Percentiles rank a stretch among this genome's conserved stretches.
phyloP scores from a whole-genome alignment of 2,329 filamentous ascomycete genomes.

The Cryphonectria japonica region DNA sequence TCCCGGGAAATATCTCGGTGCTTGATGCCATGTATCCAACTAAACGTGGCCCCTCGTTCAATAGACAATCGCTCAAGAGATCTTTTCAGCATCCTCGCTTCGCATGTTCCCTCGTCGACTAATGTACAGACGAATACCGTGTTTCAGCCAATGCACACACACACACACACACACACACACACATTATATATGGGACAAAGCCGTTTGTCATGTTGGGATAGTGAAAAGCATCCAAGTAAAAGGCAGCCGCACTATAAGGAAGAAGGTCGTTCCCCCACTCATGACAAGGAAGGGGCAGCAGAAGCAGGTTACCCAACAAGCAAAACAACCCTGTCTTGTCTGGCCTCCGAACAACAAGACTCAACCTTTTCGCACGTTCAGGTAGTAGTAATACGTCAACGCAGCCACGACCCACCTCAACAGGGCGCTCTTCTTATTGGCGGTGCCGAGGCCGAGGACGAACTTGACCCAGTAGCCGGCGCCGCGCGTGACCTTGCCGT shows the following conservation, averaged over 20 bases:
- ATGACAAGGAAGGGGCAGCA: background rate
- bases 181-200: background rate
- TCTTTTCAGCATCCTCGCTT: background rate
- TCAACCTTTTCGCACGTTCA: constrained; percentile 18
- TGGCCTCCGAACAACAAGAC: background rate
- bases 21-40: background rate
- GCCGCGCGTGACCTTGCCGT: constrained; percentile 56
- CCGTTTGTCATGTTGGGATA: background rate
- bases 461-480: constrained; percentile 58
- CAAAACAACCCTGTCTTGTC: too few relatives aligned
- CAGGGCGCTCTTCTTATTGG: constrained; percentile 53
- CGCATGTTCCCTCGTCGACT: background rate
- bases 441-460: constrained; percentile 55
- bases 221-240: background rate
- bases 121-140: background rate
- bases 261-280: background rate
- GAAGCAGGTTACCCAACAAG: too few relatives aligned
- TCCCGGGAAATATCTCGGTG: too few relatives aligned
- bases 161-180: background rate
- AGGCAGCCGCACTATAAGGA: background rate
- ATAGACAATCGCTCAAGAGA: background rate
- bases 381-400: constrained; percentile 25
- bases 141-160: background rate
- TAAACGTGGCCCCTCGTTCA: background rate
- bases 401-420: constrained; percentile 55